Evolutionary conservation across 257 asterid species (phyloP), one percentile per base, ranked within the genome.

Genomic region (Phtheirospermum japonicum): DNA sequence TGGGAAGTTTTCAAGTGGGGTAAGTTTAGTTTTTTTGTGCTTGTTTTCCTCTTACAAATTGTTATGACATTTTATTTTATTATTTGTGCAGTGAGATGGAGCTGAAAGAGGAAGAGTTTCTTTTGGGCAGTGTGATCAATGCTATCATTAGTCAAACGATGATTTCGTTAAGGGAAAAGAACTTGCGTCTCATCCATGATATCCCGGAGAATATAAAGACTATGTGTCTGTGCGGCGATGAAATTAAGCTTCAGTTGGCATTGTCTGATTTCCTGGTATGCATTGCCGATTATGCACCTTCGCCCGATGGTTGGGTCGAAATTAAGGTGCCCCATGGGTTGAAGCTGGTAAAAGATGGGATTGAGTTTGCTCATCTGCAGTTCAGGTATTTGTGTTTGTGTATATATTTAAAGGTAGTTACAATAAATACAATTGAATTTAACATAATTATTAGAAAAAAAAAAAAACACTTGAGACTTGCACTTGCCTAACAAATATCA

Each of bases 61-160:
- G 1, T 23, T 23, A 1, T n/a, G 49, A 39, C 46, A 2, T 2
- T 42, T 0, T 42, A 11, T 12, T 42, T 42, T 23, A 23, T 17
- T 66, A 64, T 20, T 57, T 32, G 50, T 28, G 83, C 83, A 80
- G 84, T 63, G 76, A 55, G 34, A 59, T 75, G 57, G 82, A 73
- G 75, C 75, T 85, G 36, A 79, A 78, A 59, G 66, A 61, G 53
- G 82, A 79, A 67, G 82, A 81, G 56, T 85, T 85, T 54, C 34
- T 64, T 26, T 11, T 87, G 69, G 89, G 85, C 26, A 80, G 71
- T 71, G 76, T 83, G 17, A 64, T 87, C 37, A 78, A 78, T 71
- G 90, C 85, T 65, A 56, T 79, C 59, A 77, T 81, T 57, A 80
- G 90, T 74, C 94, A 87, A 76, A 84, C 77, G 48, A 85, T 87